These are phyloP conservation scores for Puccinia sorghi DNA, from an alignment of 1,284 basidiomycete species.

Conservation along the genomic window DNA sequence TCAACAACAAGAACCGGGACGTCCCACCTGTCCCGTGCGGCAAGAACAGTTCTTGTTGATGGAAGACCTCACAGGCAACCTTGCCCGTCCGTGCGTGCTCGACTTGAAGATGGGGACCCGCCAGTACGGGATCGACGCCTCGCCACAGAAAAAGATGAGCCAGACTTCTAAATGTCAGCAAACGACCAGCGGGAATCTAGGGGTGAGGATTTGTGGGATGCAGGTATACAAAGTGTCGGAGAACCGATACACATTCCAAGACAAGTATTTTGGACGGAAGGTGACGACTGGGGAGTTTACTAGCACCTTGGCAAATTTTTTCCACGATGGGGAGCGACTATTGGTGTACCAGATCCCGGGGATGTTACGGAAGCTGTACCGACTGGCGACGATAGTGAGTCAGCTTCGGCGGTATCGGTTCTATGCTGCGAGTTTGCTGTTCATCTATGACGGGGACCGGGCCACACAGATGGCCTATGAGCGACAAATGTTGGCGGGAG, in stretches of 20 bases:
- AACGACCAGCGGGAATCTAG: constrained; percentile 86
- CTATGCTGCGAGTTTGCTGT: constrained; percentile 92
- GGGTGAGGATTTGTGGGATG: constrained; percentile 96
- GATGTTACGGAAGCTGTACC: constrained; percentile 86
- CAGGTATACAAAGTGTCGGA: constrained; percentile 90
- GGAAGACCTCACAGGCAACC: constrained; percentile 94
- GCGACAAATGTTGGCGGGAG: constrained; percentile 72
- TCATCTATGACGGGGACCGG: constrained; percentile 95
- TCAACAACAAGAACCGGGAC: background rate
- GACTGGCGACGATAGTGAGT: constrained; percentile 85
- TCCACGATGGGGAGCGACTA: constrained; percentile 78
- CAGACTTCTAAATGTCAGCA: constrained; percentile 97
- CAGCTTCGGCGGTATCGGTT: constrained; percentile 90
- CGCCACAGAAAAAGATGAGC: constrained; percentile 87
- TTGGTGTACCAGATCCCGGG: constrained; percentile 88
- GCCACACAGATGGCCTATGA: constrained; percentile 24
- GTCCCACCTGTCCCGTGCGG: constrained; percentile 62
- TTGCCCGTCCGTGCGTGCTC: constrained; percentile 91
- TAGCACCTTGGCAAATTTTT: constrained; percentile 75
- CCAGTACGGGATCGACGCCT: constrained; percentile 96
- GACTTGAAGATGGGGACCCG: constrained; percentile 99
- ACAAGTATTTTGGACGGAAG: constrained; percentile 95
- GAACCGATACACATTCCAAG: constrained; percentile 82
- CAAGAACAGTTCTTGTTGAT: constrained; percentile 98
- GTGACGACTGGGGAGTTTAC: constrained; percentile 82